phyloP scores from a whole-genome alignment of 495 filamentous ascomycete species.

The Geopyxis carbonaria region DNA sequence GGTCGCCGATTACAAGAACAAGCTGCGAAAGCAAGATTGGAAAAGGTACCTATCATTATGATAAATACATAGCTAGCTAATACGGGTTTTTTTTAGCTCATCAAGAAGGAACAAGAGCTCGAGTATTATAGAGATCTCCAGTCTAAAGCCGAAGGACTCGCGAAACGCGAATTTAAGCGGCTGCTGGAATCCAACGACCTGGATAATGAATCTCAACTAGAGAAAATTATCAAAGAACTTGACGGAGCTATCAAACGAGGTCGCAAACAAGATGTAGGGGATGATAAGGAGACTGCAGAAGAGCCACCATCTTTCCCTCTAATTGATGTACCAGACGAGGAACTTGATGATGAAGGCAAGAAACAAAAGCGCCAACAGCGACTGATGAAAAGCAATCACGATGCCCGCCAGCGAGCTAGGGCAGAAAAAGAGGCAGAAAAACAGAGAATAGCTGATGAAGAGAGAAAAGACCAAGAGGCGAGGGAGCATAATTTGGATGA shows the following conservation, averaged over 20 bases:
- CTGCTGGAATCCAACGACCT: constrained; percentile 79
- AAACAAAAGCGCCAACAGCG: constrained; percentile 85
- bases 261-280: constrained; percentile 79
- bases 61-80: background rate
- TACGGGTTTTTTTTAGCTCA: constrained; percentile 30
- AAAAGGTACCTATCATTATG: constrained; percentile 36
- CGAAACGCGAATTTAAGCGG: constrained; percentile 76
- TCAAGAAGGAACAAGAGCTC: constrained; percentile 86
- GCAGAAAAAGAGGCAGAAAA: constrained; percentile 88
- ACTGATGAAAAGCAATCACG: constrained; percentile 82
- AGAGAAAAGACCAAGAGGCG: constrained; percentile 63
- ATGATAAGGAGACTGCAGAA: constrained; percentile 57
- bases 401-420: constrained; percentile 78
- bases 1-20: constrained; percentile 85
- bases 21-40: constrained; percentile 87
- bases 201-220: constrained; percentile 70
- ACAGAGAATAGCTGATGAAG: constrained; percentile 61
- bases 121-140: constrained; percentile 84
- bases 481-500: constrained; percentile 65
- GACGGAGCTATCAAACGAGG: constrained; percentile 76
- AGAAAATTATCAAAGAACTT: constrained; percentile 65
- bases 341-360: constrained; percentile 74
- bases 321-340: constrained; percentile 75
- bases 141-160: constrained; percentile 38
- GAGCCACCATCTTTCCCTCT: constrained; percentile 48